These are phyloP conservation scores for Nitzschia inconspicua DNA, from an alignment of 108 stramenopile species.

Conservation along the genomic window DNA sequence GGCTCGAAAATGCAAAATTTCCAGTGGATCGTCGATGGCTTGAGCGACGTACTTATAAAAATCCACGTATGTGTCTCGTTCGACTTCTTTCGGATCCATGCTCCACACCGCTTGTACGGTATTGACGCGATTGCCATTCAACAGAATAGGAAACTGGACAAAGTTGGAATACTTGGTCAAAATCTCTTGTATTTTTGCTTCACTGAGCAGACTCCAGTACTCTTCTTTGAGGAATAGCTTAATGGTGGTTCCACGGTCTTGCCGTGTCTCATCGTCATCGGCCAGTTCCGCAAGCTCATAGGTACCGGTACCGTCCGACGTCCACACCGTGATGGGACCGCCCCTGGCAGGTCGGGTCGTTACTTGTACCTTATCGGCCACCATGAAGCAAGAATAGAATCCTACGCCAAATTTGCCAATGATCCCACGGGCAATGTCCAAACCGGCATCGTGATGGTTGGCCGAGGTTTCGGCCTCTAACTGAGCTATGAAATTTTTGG, in stretches of 20 bases:
- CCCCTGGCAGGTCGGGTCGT: constrained; percentile 26
- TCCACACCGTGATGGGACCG: constrained; percentile 52
- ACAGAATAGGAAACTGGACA: constrained; percentile 94
- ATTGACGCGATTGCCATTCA: constrained; percentile 95
- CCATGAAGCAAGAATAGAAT: constrained; percentile 97
- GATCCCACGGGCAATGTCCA: constrained; percentile 63
- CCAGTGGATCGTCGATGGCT: constrained; percentile 83
- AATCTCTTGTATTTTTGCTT: constrained; percentile 78
- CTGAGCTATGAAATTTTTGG: constrained; percentile 87
- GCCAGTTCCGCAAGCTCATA: constrained; percentile 70
- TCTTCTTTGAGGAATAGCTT: constrained; percentile 88
- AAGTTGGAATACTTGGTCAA: constrained; percentile 97
- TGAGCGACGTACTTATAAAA: constrained; percentile 96
- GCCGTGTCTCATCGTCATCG: constrained; percentile 52
- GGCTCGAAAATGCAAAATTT: constrained; percentile 88
- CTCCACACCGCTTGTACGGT: constrained; percentile 96
- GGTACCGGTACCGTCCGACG: constrained; percentile 81
- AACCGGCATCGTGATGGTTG: constrained; percentile 28
- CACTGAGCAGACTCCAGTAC: constrained; percentile 72
- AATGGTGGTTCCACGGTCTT: constrained; percentile 86
- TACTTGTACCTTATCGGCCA: constrained; percentile 90
- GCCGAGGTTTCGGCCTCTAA: constrained; percentile 19
- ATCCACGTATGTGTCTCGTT: constrained; percentile 87
- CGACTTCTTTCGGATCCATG: constrained; percentile 81
- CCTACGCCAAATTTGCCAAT: constrained; percentile 98